A percentile compares a stretch with the other conserved stretches of the same genome.
These are phyloP conservation scores for Apiotrichum akiyoshidainum DNA, from an alignment of 1,284 basidiomycete genomes.

Conservation along the genomic window DNA sequence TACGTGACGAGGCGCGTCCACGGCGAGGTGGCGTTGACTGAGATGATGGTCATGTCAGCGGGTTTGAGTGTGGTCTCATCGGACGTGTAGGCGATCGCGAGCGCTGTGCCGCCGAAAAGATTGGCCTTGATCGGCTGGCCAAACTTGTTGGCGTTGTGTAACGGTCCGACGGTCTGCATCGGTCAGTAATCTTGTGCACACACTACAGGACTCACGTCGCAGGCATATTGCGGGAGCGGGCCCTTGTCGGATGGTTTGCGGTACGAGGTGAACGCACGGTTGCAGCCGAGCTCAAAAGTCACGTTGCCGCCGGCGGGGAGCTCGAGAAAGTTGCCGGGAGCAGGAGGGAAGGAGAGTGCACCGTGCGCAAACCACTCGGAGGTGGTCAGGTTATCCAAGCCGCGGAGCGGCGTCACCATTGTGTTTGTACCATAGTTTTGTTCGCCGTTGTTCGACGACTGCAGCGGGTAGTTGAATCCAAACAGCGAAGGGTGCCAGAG, in stretches of 20 bases:
- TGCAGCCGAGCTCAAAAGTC: conserved; percentile 14
- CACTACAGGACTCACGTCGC: conserved; percentile 1
- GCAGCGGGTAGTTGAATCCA: conserved; percentile 5
- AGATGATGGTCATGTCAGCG: conserved; percentile 66
- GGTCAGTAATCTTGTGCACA: neutral
- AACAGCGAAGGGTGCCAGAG: conserved; percentile 1
- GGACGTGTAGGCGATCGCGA: conserved; percentile 17
- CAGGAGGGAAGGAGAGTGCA: conserved; percentile 22
- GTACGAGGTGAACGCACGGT: conserved; percentile 7
- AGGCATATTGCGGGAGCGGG: conserved; percentile 1
- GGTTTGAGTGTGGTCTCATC: conserved; percentile 53
- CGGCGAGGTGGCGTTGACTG: conserved; percentile 60
- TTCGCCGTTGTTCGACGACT: neutral
- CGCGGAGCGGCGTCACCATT: conserved; percentile 1
- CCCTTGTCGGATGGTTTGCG: conserved; percentile 9
- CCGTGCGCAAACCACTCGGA: conserved; percentile 62
- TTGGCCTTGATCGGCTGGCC: neutral
- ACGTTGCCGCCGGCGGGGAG: conserved; percentile 8
- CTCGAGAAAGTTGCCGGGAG: conserved; percentile 7
- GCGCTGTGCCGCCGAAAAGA: conserved; percentile 14
- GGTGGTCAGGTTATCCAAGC: neutral
- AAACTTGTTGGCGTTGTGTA: neutral
- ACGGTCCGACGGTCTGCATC: neutral
- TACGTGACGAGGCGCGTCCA: conserved; percentile 7
- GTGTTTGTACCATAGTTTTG: conserved; percentile 3